These are phyloP conservation scores for Teunomyces pallodes DNA, from an alignment of 805 yeast genomes.

Conservation along the genomic window DNA sequence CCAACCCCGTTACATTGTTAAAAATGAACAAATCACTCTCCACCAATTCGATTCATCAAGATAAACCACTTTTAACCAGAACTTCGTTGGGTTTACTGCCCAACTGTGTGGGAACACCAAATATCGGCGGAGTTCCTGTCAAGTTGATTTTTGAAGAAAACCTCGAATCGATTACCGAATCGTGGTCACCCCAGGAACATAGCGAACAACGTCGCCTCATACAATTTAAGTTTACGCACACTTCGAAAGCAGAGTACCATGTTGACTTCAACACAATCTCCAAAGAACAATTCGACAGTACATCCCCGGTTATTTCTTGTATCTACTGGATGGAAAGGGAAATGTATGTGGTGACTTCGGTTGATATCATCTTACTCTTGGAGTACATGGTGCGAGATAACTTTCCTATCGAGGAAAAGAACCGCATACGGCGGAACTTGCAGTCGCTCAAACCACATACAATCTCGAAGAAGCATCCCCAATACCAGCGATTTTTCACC, in stretches of 20 bases:
- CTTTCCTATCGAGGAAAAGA: conserved; percentile 67
- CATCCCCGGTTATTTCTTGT: conserved; percentile 53
- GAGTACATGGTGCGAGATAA: conserved; percentile 54
- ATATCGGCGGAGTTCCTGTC: conserved; percentile 22
- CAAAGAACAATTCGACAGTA: conserved; percentile 33
- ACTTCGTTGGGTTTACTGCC: conserved; percentile 19
- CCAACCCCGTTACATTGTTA: too few species aligned
- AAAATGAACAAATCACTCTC: neutral
- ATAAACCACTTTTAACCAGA: conserved; percentile 13
- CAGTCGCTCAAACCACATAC: conserved; percentile 64
- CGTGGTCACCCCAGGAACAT: conserved; percentile 49
- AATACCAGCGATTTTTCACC: conserved; percentile 23
- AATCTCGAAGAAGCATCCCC: conserved; percentile 45
- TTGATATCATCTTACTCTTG: conserved; percentile 56
- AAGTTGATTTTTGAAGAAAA: conserved; percentile 28
- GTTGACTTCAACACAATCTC: conserved; percentile 38
- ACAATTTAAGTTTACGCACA: conserved; percentile 38
- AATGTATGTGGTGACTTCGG: conserved; percentile 57
- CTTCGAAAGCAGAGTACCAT: conserved; percentile 26
- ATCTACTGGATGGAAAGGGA: conserved; percentile 52
- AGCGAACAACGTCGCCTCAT: conserved; percentile 47
- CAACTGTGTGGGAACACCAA: neutral
- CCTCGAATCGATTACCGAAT: conserved; percentile 32
- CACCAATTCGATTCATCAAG: neutral
- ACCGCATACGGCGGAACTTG: conserved; percentile 63